Evolutionary conservation across 2,329 filamentous ascomycete genomes (phyloP).

Genomic region (Coniella lustricola): DNA sequence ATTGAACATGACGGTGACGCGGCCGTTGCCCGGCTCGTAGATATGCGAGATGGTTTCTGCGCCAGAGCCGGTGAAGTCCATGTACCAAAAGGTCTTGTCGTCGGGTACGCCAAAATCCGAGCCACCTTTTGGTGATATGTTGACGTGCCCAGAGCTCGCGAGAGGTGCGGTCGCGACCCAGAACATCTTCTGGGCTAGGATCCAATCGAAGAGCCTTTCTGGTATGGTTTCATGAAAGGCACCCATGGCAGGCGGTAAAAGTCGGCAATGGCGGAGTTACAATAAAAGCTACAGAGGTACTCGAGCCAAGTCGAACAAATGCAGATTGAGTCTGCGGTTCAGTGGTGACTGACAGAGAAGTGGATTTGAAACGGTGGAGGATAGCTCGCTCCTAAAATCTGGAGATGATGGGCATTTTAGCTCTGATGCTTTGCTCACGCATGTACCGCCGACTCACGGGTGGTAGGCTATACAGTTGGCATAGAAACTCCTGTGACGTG

Average conservation of each 20-base stretch:
- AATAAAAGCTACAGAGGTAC: neutral
- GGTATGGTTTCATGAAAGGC: conserved; percentile 30
- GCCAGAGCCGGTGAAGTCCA: conserved; percentile 69
- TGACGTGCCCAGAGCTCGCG: conserved; percentile 58
- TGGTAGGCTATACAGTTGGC: too few species aligned
- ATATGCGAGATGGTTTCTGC: conserved; percentile 70
- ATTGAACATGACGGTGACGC: conserved; percentile 67
- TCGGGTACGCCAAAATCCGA: conserved; percentile 55
- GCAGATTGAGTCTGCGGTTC: too few species aligned
- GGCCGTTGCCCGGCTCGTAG: conserved; percentile 60
- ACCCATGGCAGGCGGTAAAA: conserved; percentile 3
- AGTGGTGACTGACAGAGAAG: too few species aligned
- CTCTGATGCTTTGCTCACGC: too few species aligned
- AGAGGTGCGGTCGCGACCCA: conserved; percentile 68
- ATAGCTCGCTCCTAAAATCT: neutral
- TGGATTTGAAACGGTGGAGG: too few species aligned
- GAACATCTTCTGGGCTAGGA: conserved; percentile 62
- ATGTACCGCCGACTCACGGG: too few species aligned
- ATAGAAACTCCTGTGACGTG: too few species aligned
- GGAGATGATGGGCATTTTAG: neutral
- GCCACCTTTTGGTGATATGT: conserved; percentile 68
- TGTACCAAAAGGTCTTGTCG: conserved; percentile 56
- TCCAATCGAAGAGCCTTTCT: conserved; percentile 53
- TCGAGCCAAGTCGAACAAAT: neutral
- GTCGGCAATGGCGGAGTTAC: neutral